phyloP scores from a whole-genome alignment of 1,284 basidiomycete genomes.

The Cryptococcus sp. region DNA sequence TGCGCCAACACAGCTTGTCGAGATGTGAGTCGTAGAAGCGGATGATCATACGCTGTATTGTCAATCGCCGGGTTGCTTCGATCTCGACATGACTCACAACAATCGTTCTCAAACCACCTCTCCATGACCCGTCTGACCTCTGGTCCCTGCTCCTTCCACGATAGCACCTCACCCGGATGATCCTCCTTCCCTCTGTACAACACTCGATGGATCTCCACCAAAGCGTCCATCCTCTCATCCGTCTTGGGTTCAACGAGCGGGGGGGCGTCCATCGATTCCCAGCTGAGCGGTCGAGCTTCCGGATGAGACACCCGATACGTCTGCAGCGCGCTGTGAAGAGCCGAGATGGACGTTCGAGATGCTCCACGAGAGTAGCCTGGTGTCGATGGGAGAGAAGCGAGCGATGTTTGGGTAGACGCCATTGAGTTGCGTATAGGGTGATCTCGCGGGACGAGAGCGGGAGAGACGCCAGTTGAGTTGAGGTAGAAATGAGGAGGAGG shows the following conservation, averaged over 20 bases:
- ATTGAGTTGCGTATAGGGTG: not conserved
- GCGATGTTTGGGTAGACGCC: not conserved
- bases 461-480: not conserved
- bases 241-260: not conserved
- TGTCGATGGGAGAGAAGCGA: not conserved
- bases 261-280: not conserved
- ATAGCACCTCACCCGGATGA: conserved; percentile 6
- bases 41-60: conserved; percentile 36
- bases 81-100: conserved; percentile 23
- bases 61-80: not conserved
- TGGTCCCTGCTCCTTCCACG: conserved; percentile 24
- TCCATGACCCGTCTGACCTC: conserved; percentile 35
- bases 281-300: not conserved
- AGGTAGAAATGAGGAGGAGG: not conserved
- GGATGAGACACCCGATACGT: not conserved
- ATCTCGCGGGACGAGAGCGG: not conserved
- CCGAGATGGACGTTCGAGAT: not conserved
- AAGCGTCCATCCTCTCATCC: conserved; percentile 27
- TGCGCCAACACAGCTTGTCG: conserved; percentile 31
- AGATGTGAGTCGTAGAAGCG: conserved; percentile 27
- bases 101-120: conserved; percentile 40
- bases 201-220: conserved; percentile 41
- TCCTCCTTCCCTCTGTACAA: conserved; percentile 37
- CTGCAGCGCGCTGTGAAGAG: not conserved
- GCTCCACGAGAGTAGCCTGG: not conserved